Conservation (phyloP, 148 eudicot genomes). For the Rheum nobile region DNA sequence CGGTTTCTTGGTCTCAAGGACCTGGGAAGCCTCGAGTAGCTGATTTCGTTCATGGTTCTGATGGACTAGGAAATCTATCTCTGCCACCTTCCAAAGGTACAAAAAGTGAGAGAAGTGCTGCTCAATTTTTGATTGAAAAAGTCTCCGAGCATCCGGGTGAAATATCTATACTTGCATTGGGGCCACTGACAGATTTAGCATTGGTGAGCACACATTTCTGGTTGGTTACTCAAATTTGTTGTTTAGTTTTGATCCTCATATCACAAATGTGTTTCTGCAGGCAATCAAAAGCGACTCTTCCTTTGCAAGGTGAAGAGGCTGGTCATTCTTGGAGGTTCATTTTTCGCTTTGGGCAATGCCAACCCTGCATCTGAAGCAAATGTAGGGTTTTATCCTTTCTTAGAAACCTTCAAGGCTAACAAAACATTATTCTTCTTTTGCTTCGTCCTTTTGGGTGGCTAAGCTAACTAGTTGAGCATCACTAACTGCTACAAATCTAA, state of each 20-base stretch:
- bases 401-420: background rate
- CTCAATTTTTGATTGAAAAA: slow-evolving; percentile 73
- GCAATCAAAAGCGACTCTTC: slow-evolving; percentile 83
- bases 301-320: slow-evolving; percentile 73
- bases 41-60: slow-evolving; percentile 72
- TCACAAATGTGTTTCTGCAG: slow-evolving; percentile 21
- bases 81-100: slow-evolving; percentile 42
- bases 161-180: slow-evolving; percentile 81
- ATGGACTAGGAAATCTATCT: slow-evolving; percentile 62
- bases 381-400: slow-evolving; percentile 26
- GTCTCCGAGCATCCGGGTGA: slow-evolving; percentile 80
- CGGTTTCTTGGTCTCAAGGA: slow-evolving; percentile 95
- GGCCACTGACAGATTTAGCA: slow-evolving; percentile 84
- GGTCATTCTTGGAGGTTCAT: slow-evolving; percentile 81
- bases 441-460: no score
- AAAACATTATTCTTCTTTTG: no score
- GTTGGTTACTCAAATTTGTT: background rate
- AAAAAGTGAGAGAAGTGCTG: slow-evolving; percentile 51
- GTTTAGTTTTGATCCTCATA: background rate
- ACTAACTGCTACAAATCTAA: no score
- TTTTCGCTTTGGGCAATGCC: slow-evolving; percentile 75
- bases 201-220: slow-evolving; percentile 34
- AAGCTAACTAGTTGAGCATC: no score
- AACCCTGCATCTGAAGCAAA: slow-evolving; percentile 97
- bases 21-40: slow-evolving; percentile 53